Evolutionary conservation across 2,329 filamentous ascomycete species (phyloP), one percentile per base, ranked within the genome.

Genomic region (Didymella segeticola): DNA sequence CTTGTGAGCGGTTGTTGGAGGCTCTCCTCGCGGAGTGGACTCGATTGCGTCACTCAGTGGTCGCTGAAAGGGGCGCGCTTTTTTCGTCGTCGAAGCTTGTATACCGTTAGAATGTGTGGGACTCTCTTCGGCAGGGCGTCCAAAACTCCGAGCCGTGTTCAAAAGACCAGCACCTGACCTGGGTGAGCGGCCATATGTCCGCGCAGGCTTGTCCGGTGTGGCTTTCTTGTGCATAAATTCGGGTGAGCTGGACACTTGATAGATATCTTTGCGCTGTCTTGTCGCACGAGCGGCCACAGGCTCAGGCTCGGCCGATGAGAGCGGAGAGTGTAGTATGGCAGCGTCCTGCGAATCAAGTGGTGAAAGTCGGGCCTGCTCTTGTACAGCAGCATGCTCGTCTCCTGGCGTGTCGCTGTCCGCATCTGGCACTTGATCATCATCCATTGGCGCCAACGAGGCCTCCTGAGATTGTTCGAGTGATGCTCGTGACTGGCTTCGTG

Each of bases 211-310:
- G 17, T 45, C 45, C 14, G 51, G 33, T 17, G 49, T 57, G 25
- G 30, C 15, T 8, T 53, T 52, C n/a, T 39, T 33, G 12, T 43
- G 37, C 27, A 62, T 37, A 22, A 61, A 57, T 2, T 63, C 58
- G 3, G 63, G 63, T 4, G 64, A 64, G 30, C 53, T 55, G 9
- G 63, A 56, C 1, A 62, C 46, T 4, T 60, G 55, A 31, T 64
- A 65, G n/a, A 68, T 36, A 26, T 62, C 57, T 38, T 27, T 54
- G 19, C 61, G 56, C 10, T 39, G 43, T 12, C 33, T 34, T 15
- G 46, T 20, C 10, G 41, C 31, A 22, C 46, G 33, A 14, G 45
- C 34, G 8, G 17, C 27, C 17, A 19, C 17, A 5, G 49, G 38
- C 20, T 37, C 49, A 23, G 43, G 42, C 6, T 58, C 51, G 15